Conservation (phyloP, 1,139 yeast genomes). For the Taphrina flavorubra region DNA sequence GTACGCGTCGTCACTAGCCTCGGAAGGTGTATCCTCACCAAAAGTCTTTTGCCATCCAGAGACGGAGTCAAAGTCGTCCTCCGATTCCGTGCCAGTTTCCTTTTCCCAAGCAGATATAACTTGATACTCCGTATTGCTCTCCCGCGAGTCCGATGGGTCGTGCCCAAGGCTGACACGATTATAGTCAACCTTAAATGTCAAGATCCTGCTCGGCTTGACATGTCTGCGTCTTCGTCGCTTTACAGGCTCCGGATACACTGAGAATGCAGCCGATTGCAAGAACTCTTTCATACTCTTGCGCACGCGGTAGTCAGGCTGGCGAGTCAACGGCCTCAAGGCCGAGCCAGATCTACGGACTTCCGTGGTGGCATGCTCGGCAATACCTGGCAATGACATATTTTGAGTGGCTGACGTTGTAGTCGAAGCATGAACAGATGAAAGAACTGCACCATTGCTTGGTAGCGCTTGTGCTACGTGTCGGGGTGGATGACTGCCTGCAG, state of each 20-base stretch:
- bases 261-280: constrained; percentile 7
- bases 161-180: not conserved
- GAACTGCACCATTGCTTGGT: no score
- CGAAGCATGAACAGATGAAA: no score
- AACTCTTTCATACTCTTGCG: not conserved
- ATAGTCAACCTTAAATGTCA: not conserved
- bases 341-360: not conserved
- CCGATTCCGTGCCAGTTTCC: not conserved
- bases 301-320: constrained; percentile 1
- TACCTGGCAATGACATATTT: no score
- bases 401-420: no score
- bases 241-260: not conserved
- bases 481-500: not conserved
- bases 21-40: constrained; percentile 1
- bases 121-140: not conserved
- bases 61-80: not conserved
- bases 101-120: constrained; percentile 2
- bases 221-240: not conserved
- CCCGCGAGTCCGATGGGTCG: not conserved
- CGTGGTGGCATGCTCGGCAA: not conserved
- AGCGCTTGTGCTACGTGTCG: not conserved
- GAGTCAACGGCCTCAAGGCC: not conserved
- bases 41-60: not conserved
- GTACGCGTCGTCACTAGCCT: not conserved
- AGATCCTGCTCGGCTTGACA: not conserved